These are phyloP conservation scores for Sarocladiaceae sp. DNA, from an alignment of 2,329 filamentous ascomycete genomes.

Conservation along the genomic window DNA sequence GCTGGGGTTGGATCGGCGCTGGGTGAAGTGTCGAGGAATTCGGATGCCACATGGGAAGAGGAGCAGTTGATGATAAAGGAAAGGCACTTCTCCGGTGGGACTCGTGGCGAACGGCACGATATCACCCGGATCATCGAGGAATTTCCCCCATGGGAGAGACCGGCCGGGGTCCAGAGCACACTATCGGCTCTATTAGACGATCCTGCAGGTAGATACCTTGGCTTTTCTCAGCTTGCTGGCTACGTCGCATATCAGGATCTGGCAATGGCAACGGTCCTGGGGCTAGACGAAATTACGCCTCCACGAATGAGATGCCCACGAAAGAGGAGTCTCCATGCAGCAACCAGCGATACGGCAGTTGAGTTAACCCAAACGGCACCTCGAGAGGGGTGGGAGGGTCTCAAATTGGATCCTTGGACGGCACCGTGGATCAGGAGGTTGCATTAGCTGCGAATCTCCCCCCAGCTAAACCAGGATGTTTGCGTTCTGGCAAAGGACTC, in stretches of 20 bases:
- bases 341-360: too few relatives aligned
- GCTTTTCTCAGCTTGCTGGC: neutral
- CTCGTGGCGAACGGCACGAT: neutral
- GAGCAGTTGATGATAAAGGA: slow-evolving; percentile 1
- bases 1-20: neutral
- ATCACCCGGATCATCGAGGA: neutral
- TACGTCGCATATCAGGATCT: too few relatives aligned
- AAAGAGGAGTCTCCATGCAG: too few relatives aligned
- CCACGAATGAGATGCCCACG: too few relatives aligned
- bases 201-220: neutral
- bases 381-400: slow-evolving; percentile 1
- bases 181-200: neutral
- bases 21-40: neutral
- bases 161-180: neutral
- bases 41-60: slow-evolving; percentile 6
- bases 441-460: slow-evolving; percentile 1
- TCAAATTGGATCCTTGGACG: too few relatives aligned
- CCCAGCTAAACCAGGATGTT: neutral
- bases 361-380: too few relatives aligned
- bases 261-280: too few relatives aligned
- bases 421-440: slow-evolving; percentile 3
- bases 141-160: neutral
- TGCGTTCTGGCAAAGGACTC: neutral
- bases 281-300: too few relatives aligned
- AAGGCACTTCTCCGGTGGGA: too few relatives aligned